phyloP scores from a whole-genome alignment of 2,329 filamentous ascomycete genomes.

The Fusarium torreyae region DNA sequence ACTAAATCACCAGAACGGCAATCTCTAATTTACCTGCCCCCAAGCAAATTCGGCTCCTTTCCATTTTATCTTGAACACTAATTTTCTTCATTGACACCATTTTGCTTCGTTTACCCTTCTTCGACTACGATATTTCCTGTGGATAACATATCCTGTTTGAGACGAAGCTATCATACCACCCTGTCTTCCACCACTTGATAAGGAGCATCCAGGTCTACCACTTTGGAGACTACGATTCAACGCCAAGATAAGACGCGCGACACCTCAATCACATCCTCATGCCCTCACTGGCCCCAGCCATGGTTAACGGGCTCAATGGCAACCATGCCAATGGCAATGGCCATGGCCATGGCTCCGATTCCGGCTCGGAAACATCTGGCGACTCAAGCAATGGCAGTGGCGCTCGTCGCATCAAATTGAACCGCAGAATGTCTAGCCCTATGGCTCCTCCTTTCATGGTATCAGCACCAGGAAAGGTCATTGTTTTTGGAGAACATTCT shows the following conservation, averaged over 20 bases:
- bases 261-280: slow-evolving; percentile 33
- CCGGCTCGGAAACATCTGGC: slow-evolving; percentile 47
- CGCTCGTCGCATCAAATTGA: slow-evolving; percentile 57
- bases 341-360: slow-evolving; percentile 44
- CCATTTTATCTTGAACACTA: slow-evolving; percentile 13
- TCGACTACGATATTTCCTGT: not conserved
- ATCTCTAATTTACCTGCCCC: slow-evolving; percentile 41
- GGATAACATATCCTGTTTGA: slow-evolving; percentile 5
- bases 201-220: slow-evolving; percentile 34
- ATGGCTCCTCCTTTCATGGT: slow-evolving; percentile 96
- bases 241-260: slow-evolving; percentile 33
- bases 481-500: slow-evolving; percentile 97
- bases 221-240: slow-evolving; percentile 21
- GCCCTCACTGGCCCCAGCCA: slow-evolving; percentile 42
- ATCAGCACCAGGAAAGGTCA: slow-evolving; percentile 97
- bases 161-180: slow-evolving; percentile 11
- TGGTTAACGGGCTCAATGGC: slow-evolving; percentile 47
- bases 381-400: slow-evolving; percentile 55
- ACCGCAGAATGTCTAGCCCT: slow-evolving; percentile 73
- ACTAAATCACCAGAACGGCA: slow-evolving; percentile 26
- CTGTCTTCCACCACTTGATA: slow-evolving; percentile 31
- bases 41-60: slow-evolving; percentile 29
- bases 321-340: slow-evolving; percentile 30
- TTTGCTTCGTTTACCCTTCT: slow-evolving; percentile 18
- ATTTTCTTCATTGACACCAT: slow-evolving; percentile 10